Conservation (phyloP, 805 yeast species). For the Kodamaea hsintzibuensis region DNA sequence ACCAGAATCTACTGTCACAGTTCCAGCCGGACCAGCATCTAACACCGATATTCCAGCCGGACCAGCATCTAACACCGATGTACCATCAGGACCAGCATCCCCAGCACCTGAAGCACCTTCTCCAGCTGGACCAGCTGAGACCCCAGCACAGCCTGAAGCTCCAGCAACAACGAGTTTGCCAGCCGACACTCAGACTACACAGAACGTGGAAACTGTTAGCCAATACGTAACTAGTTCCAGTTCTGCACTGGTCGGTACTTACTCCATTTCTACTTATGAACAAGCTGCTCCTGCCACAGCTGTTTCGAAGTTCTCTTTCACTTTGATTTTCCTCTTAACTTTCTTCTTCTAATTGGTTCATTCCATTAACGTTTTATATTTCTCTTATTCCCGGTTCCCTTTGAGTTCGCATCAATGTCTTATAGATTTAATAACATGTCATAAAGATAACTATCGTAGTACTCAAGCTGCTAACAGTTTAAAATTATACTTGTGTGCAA, state of each 20-base stretch:
- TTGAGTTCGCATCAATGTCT: too few species aligned
- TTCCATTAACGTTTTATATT: too few species aligned
- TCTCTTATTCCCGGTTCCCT: too few species aligned
- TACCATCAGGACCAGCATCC: not conserved
- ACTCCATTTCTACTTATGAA: slow-evolving; percentile 1
- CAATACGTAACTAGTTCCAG: not conserved
- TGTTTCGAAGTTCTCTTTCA: not conserved
- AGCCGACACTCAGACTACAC: too few species aligned
- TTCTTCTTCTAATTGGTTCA: not conserved
- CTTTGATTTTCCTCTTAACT: slow-evolving; percentile 1
- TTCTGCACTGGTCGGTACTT: not conserved
- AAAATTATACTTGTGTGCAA: too few species aligned
- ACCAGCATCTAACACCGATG: not conserved
- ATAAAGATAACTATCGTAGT: too few species aligned
- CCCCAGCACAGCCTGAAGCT: too few species aligned
- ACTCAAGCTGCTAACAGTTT: too few species aligned
- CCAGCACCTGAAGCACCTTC: not conserved
- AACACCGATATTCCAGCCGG: not conserved
- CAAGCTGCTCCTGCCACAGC: not conserved
- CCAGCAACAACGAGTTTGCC: too few species aligned
- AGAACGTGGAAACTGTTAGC: not conserved
- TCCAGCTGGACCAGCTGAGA: too few species aligned
- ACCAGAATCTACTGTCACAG: too few species aligned
- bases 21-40: not conserved
- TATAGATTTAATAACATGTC: too few species aligned